Evolutionary conservation across 371 early-diverging fungal species (phyloP), one percentile per base, ranked within the genome.

Genomic region (Mortierella sp.): DNA sequence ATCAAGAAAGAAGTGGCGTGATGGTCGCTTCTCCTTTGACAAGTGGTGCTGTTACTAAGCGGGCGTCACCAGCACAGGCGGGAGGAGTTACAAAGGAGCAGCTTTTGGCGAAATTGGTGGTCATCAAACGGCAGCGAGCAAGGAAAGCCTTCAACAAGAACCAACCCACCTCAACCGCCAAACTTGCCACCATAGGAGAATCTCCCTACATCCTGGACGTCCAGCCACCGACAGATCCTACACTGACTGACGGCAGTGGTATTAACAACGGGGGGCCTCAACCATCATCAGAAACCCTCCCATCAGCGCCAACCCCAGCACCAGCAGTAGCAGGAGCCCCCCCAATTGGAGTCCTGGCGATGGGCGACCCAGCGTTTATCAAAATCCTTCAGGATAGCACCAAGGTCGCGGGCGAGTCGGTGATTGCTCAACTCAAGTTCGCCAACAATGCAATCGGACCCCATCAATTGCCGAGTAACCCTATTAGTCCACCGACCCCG

Each of bases 341-440:
- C 18, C 70, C 49, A 3, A 27, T 82, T 5, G 87, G 83, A 10
- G 72, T 86, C 43, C 71, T 86, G 54, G 87, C 80, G 10, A 32
- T 86, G 72, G 74, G 65, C 27, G 78, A 86, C 58, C 51, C 75
- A 38, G 41, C 10, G 0, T 24, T 79, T 46, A 75, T 86, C 63
- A 44, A 77, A 35, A 77, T 80, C 27, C 49, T 86, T 3, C 74
- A 41, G 8, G n/a, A 65, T 4, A 79, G 72, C 51, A 46, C 78
- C 24, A 32, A 46, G 4, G 27, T 70, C 65, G 71, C 74, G 27
- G 71, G 46, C n/a, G 70, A 70, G 5, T 60, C 80, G 1, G 87
- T 86, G n/a, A 79, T 86, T 51, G 83, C 78, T 0, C 82, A 82
- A 51, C 46, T 86, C 56, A 86, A 41, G 4, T 86, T 86, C 65